Evolutionary conservation across 2,329 filamentous ascomycete genomes (phyloP).

Genomic region (Xylariaceae sp.): DNA sequence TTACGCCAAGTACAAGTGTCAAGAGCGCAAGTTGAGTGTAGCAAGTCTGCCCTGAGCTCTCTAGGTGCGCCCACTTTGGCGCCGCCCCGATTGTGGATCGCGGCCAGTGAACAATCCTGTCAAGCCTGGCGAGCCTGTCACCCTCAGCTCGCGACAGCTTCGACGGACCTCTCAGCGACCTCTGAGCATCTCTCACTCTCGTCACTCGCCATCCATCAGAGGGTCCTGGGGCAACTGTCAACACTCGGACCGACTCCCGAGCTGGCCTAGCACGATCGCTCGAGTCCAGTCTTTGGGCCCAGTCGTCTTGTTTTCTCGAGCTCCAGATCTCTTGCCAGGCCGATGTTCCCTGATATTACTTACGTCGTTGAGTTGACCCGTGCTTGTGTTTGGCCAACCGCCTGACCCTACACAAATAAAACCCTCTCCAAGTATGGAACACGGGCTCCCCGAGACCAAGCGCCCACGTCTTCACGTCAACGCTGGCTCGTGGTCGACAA

Average conservation of each 20-base stretch:
- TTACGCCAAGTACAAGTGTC: not conserved
- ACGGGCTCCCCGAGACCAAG: constrained; percentile 57
- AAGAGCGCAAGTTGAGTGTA: not conserved
- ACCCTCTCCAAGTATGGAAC: constrained; percentile 54
- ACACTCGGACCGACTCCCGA: not conserved
- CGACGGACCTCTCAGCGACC: too few relatives aligned
- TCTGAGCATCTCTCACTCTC: too few relatives aligned
- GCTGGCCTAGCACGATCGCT: constrained; percentile 3
- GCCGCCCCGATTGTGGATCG: not conserved
- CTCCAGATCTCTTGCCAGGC: constrained; percentile 36
- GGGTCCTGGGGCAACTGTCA: too few relatives aligned
- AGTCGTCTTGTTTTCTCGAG: constrained; percentile 20
- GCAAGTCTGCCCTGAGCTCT: not conserved
- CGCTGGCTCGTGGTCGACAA: constrained; percentile 46
- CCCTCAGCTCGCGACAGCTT: too few relatives aligned
- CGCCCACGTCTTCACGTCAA: constrained; percentile 53
- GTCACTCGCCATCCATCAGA: too few relatives aligned
- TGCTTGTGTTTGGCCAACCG: constrained; percentile 31
- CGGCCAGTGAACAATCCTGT: too few relatives aligned
- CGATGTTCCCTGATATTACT: constrained; percentile 32
- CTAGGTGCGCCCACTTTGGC: not conserved
- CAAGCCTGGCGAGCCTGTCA: too few relatives aligned
- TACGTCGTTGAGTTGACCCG: constrained; percentile 32
- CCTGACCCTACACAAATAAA: constrained; percentile 40
- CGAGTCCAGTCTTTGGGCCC: constrained; percentile 15